Percentiles rank a stretch among this genome's conserved stretches.
phyloP scores from a whole-genome alignment of 495 filamentous ascomycete genomes.

The Penicillium ucsense region DNA sequence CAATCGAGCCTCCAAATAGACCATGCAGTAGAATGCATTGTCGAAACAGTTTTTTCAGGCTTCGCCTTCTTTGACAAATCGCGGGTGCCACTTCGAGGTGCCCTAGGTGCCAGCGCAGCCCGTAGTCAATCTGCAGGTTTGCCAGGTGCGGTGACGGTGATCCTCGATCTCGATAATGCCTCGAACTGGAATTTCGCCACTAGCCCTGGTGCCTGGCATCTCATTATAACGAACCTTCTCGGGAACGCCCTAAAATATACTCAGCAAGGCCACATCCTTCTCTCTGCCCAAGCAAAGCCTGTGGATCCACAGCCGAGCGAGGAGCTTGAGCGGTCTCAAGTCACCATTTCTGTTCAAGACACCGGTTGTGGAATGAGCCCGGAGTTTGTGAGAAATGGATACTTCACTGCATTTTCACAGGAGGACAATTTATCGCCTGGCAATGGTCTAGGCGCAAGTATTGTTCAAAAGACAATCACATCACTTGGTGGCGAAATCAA shows the following conservation, averaged over 20 bases:
- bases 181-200: slow-evolving; percentile 46
- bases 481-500: slow-evolving; percentile 21
- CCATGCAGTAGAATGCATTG: slow-evolving; percentile 46
- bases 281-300: neutral
- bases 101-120: slow-evolving; percentile 8
- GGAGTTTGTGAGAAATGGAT: slow-evolving; percentile 41
- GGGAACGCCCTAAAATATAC: slow-evolving; percentile 41
- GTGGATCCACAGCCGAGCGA: neutral
- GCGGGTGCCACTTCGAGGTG: slow-evolving; percentile 4
- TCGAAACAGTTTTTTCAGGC: slow-evolving; percentile 50
- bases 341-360: slow-evolving; percentile 43
- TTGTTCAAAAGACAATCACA: slow-evolving; percentile 22
- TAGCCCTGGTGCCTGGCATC: slow-evolving; percentile 51
- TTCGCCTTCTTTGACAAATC: slow-evolving; percentile 23
- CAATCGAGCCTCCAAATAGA: slow-evolving; percentile 29
- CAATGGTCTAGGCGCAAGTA: slow-evolving; percentile 57
- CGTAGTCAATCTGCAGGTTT: slow-evolving; percentile 2
- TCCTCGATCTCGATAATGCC: slow-evolving; percentile 45
- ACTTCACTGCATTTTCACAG: slow-evolving; percentile 63
- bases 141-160: slow-evolving; percentile 30
- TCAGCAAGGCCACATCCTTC: slow-evolving; percentile 24
- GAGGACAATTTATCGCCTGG: slow-evolving; percentile 55
- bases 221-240: slow-evolving; percentile 38
- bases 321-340: slow-evolving; percentile 3
- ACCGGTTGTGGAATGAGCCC: slow-evolving; percentile 57